These are phyloP conservation scores for Pichia sp. DNA, from an alignment of 1,139 yeast genomes.

Conservation along the genomic window DNA sequence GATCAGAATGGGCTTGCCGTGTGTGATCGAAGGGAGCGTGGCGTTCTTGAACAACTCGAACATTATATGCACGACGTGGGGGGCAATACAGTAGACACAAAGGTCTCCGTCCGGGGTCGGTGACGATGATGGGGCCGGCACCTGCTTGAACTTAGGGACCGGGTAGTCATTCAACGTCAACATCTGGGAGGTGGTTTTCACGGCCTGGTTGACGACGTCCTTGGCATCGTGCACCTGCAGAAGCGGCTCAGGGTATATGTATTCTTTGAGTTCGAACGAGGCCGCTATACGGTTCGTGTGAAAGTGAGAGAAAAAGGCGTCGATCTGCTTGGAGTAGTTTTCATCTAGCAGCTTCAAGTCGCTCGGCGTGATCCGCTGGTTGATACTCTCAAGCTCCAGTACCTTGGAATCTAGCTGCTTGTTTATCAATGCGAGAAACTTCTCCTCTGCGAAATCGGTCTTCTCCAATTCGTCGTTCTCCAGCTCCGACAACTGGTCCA, in stretches of 20 bases:
- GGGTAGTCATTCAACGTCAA: slow-evolving; percentile 28
- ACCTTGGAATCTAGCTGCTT: slow-evolving; percentile 18
- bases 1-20: slow-evolving; percentile 21
- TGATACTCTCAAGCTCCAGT: slow-evolving; percentile 23
- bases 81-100: slow-evolving; percentile 24
- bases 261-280: slow-evolving; percentile 25
- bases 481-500: slow-evolving; percentile 2
- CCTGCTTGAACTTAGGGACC: slow-evolving; percentile 21
- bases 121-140: background rate
- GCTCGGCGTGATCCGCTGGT: slow-evolving; percentile 16
- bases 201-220: slow-evolving; percentile 18
- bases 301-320: slow-evolving; percentile 22
- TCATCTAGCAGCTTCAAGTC: slow-evolving; percentile 22
- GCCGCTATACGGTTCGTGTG: slow-evolving; percentile 26
- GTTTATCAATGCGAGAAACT: slow-evolving; percentile 10
- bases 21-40: slow-evolving; percentile 26
- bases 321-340: slow-evolving; percentile 20
- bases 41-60: slow-evolving; percentile 31
- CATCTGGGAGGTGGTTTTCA: slow-evolving; percentile 23
- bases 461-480: background rate
- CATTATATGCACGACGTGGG: slow-evolving; percentile 28
- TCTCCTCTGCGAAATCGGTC: slow-evolving; percentile 7
- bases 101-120: background rate
- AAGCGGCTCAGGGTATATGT: slow-evolving; percentile 19
- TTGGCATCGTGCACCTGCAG: slow-evolving; percentile 16